Evolutionary conservation across 257 asterid genomes (phyloP).

Genomic region (Lantana camara): DNA sequence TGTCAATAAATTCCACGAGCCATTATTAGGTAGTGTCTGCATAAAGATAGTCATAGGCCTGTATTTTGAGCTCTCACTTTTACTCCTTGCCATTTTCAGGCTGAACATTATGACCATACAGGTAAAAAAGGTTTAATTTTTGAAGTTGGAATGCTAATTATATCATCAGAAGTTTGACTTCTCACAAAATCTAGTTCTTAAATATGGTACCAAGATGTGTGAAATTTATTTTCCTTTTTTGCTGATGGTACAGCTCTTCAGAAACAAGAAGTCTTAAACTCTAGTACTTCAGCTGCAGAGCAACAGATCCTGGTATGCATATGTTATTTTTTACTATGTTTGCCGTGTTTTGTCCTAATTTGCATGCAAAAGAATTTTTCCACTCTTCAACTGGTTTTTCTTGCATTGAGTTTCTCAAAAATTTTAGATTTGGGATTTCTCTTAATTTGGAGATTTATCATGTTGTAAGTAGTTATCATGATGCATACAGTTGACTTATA

Average conservation of each 20-base stretch:
- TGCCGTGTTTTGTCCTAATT: conserved; percentile 15
- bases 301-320: conserved; percentile 90
- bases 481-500: conserved; percentile 10
- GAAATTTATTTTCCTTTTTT: conserved; percentile 16
- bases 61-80: conserved; percentile 25
- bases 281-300: conserved; percentile 79
- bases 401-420: conserved; percentile 7
- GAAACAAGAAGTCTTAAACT: conserved; percentile 61
- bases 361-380: conserved; percentile 19
- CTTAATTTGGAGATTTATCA: conserved; percentile 6
- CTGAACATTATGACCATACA: conserved; percentile 48
- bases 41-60: conserved; percentile 24
- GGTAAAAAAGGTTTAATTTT: conserved; percentile 44
- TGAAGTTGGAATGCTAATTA: conserved; percentile 4
- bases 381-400: conserved; percentile 12
- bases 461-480: conserved; percentile 12
- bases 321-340: conserved; percentile 1
- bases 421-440: background rate
- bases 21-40: conserved; percentile 12
- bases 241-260: conserved; percentile 58
- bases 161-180: conserved; percentile 12
- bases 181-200: conserved; percentile 20
- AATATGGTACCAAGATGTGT: conserved; percentile 17
- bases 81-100: conserved; percentile 56
- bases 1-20: conserved; percentile 14